A percentile compares a stretch with the other conserved stretches of the same genome.
phyloP scores from a whole-genome alignment of 495 filamentous ascomycete genomes.

The Tuber aestivum region DNA sequence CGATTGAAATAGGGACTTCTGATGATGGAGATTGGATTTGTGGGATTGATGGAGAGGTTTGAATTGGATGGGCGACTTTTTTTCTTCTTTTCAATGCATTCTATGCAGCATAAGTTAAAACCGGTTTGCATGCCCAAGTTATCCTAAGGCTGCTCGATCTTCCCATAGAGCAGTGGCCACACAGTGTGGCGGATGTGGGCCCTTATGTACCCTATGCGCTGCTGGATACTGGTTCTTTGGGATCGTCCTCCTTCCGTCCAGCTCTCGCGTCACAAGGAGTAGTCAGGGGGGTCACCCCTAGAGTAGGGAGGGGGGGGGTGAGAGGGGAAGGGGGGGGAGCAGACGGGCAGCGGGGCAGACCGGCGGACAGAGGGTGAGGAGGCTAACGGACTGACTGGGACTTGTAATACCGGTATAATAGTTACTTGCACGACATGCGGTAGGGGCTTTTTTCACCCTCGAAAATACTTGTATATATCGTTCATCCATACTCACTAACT shows the following conservation, averaged over 20 bases:
- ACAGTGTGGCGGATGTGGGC: conserved; percentile 29
- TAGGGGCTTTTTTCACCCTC: not conserved
- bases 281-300: conserved; percentile 21
- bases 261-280: conserved; percentile 35
- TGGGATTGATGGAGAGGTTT: not conserved
- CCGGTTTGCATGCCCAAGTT: conserved; percentile 36
- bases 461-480: not conserved
- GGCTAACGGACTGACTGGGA: not conserved
- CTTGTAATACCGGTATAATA: not conserved
- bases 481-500: not conserved
- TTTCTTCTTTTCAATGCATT: not conserved
- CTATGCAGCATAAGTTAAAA: conserved; percentile 29
- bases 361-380: not conserved
- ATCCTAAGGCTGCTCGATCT: conserved; percentile 29
- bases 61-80: not conserved
- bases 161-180: conserved; percentile 34
- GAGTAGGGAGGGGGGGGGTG: conserved; percentile 7
- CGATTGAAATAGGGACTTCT: not conserved
- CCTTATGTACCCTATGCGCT: conserved; percentile 33
- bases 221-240: conserved; percentile 20
- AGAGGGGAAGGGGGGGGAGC: conserved; percentile 20
- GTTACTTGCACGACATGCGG: not conserved
- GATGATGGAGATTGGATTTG: not conserved
- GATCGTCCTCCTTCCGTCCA: conserved; percentile 28
- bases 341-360: not conserved